Base-by-base conservation (phyloP, 1,284 basidiomycete species). In the Cryptococcus maquisensis region DNA sequence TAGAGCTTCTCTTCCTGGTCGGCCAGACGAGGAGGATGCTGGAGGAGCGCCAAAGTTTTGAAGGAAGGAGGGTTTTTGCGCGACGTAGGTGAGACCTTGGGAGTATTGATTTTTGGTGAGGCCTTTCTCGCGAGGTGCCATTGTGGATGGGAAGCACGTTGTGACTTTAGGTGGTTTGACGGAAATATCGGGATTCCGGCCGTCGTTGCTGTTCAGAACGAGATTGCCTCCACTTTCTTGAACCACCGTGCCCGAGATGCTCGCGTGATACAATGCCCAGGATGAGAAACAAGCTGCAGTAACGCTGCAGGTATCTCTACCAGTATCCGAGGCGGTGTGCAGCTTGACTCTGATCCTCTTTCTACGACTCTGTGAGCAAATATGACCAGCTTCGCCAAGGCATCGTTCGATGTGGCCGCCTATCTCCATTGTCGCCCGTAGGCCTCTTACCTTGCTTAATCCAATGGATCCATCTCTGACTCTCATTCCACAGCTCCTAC, bases 11-110 rank as follows among this genome's bases (percentile, higher is more conserved):
- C 61, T 45, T 37, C 49, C 59, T n/a, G 36, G 35, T 8, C 39
- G 16, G 20, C 39, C 39, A 40, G 56, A 20, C n/a, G 53, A 18
- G 51, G 53, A 10, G 10, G 64, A 55, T 8, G 64, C 54, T 16
- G 55, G 50, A 5, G 57, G 52, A 10, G 57, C 20, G 32, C 73
- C 73, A 51, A 73, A 75, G 57, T 69, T 72, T 38, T 60, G 50
- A 10, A 75, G 62, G 54, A 75, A 75, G 12, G 63, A 38, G 7
- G 73, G 73, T 49, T 63, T 71, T 16, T 66, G 56, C 12, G 71
- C 64, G 44, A 70, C 62, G 53, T 75, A 75, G 16, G 63, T 59
- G 38, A 74, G 63, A 5, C 66, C 66, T 10, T 58, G 49, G 12
- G 62, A 62, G 53, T 60, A 51, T 55, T 69, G 64, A 32, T 66